Percentiles rank a stretch among this genome's conserved stretches.
These are phyloP conservation scores for Globisporangium echinulatum DNA, from an alignment of 352 stramenopile species.

Conservation along the genomic window DNA sequence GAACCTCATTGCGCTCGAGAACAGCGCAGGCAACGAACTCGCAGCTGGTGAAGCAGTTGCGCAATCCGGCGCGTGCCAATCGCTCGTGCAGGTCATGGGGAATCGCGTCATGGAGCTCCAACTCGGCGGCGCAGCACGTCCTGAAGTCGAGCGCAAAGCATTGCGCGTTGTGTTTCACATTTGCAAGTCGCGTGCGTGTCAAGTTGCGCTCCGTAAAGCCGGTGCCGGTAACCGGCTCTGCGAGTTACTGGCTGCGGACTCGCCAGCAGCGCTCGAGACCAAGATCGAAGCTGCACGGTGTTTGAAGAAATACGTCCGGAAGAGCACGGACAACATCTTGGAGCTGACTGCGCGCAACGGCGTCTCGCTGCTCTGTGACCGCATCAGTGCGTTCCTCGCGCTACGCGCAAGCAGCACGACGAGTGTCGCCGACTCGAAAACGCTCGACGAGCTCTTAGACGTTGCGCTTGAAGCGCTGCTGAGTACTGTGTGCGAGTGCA, in stretches of 20 bases:
- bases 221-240: slow-evolving; percentile 41
- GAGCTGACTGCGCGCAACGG: slow-evolving; percentile 55
- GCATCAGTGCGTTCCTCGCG: slow-evolving; percentile 55
- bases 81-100: slow-evolving; percentile 58
- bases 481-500: slow-evolving; percentile 68
- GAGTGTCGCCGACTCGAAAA: neutral
- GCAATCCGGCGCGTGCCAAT: slow-evolving; percentile 42
- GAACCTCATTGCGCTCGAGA: slow-evolving; percentile 71
- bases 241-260: slow-evolving; percentile 53
- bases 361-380: slow-evolving; percentile 38
- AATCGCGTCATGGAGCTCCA: slow-evolving; percentile 55
- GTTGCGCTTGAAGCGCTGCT: slow-evolving; percentile 67
- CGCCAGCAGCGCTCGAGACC: slow-evolving; percentile 37
- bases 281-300: slow-evolving; percentile 66
- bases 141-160: slow-evolving; percentile 63
- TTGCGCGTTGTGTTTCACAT: slow-evolving; percentile 73
- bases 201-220: slow-evolving; percentile 60
- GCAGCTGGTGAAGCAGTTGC: slow-evolving; percentile 58
- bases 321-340: slow-evolving; percentile 67
- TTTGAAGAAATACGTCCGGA: slow-evolving; percentile 63
- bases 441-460: slow-evolving; percentile 46
- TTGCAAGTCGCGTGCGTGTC: slow-evolving; percentile 51
- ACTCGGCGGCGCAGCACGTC: slow-evolving; percentile 27
- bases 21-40: slow-evolving; percentile 60
- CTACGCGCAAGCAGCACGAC: slow-evolving; percentile 22